phyloP scores from a whole-genome alignment of 2,329 filamentous ascomycete genomes.

The Pseudopyricularia cyperi region DNA sequence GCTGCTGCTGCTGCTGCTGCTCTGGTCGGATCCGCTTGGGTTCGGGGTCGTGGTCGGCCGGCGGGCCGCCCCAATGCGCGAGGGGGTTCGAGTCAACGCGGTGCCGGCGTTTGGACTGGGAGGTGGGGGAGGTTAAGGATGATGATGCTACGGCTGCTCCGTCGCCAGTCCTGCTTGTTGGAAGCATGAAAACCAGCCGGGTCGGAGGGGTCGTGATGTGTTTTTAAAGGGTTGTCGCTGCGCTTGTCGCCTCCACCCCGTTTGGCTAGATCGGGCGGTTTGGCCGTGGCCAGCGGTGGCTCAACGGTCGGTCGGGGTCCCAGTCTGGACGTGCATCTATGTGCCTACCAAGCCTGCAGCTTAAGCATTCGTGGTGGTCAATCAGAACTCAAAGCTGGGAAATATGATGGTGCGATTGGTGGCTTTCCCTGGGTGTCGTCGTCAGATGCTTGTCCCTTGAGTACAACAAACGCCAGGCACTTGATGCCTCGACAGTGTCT shows the following conservation, averaged over 20 bases:
- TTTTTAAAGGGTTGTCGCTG: not conserved
- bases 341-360: not conserved
- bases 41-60: slow-evolving; percentile 9
- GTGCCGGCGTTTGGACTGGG: slow-evolving; percentile 10
- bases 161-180: not conserved
- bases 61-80: slow-evolving; percentile 3
- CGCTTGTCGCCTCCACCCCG: not conserved
- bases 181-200: not conserved
- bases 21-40: slow-evolving; percentile 16
- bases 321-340: not conserved
- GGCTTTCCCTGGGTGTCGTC: not conserved
- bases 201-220: not conserved
- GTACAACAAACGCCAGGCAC: not conserved
- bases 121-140: not conserved
- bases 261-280: not conserved
- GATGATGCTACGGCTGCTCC: not conserved
- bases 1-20: slow-evolving; percentile 6
- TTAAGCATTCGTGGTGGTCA: not conserved
- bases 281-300: not conserved
- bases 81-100: slow-evolving; percentile 15
- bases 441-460: not conserved
- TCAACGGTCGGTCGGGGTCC: not conserved
- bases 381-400: not conserved
- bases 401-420: not conserved
- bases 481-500: not conserved